Evolutionary conservation across 441 rosid species (phyloP).

Genomic region (Syzygium syzygioides): DNA sequence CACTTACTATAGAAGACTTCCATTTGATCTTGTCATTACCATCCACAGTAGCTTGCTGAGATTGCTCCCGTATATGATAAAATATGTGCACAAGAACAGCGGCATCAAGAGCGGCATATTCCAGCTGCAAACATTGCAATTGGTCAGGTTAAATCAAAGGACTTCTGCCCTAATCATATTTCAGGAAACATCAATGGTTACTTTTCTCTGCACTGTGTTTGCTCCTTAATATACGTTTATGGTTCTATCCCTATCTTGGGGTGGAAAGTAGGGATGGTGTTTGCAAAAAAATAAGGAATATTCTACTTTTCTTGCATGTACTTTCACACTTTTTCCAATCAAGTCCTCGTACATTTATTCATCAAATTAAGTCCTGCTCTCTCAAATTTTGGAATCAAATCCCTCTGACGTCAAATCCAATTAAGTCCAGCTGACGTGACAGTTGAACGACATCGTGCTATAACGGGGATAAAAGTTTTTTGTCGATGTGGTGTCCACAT

Average conservation of each 20-base stretch:
- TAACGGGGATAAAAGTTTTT: too few species aligned
- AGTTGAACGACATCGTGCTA: too few species aligned
- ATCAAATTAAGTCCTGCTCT: too few species aligned
- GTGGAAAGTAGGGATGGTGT: background rate
- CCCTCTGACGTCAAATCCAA: too few species aligned
- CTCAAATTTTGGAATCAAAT: too few species aligned
- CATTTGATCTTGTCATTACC: slow-evolving; percentile 43
- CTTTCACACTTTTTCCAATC: too few species aligned
- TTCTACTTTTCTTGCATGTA: too few species aligned
- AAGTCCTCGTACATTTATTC: too few species aligned
- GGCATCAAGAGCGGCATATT: slow-evolving; percentile 94
- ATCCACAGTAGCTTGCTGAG: slow-evolving; percentile 34
- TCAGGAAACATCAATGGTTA: background rate
- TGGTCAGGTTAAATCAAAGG: background rate
- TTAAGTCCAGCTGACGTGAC: too few species aligned
- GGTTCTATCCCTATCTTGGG: background rate
- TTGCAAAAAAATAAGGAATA: background rate
- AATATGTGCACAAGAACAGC: slow-evolving; percentile 79
- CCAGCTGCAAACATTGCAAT: slow-evolving; percentile 41
- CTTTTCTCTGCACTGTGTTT: background rate
- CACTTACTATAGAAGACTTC: slow-evolving; percentile 81
- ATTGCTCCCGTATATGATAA: slow-evolving; percentile 30
- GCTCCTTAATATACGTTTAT: background rate
- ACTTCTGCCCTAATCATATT: background rate
- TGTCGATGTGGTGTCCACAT: too few species aligned